phyloP scores from a whole-genome alignment of 495 filamentous ascomycete genomes.

The Arthonia radiata region DNA sequence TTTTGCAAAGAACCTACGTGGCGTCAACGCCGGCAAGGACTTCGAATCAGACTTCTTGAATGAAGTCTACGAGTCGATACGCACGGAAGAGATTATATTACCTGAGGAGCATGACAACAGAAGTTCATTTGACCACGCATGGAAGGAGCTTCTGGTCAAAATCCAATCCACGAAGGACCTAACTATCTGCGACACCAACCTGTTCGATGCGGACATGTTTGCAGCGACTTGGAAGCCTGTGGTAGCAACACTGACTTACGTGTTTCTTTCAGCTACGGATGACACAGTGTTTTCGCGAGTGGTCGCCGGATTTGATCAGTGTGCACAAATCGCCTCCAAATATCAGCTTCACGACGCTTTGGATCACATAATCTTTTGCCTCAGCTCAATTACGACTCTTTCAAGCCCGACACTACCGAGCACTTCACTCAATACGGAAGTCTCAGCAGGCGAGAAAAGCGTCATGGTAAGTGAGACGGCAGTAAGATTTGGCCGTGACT shows the following conservation, averaged over 20 bases:
- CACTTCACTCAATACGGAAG: constrained; percentile 81
- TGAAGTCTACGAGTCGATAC: constrained; percentile 76
- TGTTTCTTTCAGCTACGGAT: constrained; percentile 96
- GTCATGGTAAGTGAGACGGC: constrained; percentile 98
- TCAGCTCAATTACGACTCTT: constrained; percentile 75
- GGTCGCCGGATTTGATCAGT: constrained; percentile 86
- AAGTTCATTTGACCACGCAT: constrained; percentile 88
- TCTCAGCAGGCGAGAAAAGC: constrained; percentile 72
- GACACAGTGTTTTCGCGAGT: constrained; percentile 90
- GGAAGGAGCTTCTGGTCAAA: constrained; percentile 82
- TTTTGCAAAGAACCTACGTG: constrained; percentile 71
- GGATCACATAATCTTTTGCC: constrained; percentile 71
- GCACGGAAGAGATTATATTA: constrained; percentile 78
- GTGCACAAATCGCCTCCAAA: constrained; percentile 73
- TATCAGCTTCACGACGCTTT: constrained; percentile 66
- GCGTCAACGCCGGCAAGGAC: constrained; percentile 64
- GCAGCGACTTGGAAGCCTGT: constrained; percentile 87
- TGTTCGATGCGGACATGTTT: constrained; percentile 96
- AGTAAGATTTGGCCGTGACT: constrained; percentile 86
- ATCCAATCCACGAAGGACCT: constrained; percentile 49
- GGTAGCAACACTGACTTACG: constrained; percentile 82
- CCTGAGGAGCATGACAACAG: constrained; percentile 94
- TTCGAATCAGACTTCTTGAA: constrained; percentile 72
- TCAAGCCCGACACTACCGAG: constrained; percentile 48
- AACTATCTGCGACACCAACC: constrained; percentile 67